Percentiles rank a stretch among this genome's conserved stretches.
These are phyloP conservation scores for Crithidia bombi DNA, from an alignment of 208 protist genomes.

Conservation along the genomic window DNA sequence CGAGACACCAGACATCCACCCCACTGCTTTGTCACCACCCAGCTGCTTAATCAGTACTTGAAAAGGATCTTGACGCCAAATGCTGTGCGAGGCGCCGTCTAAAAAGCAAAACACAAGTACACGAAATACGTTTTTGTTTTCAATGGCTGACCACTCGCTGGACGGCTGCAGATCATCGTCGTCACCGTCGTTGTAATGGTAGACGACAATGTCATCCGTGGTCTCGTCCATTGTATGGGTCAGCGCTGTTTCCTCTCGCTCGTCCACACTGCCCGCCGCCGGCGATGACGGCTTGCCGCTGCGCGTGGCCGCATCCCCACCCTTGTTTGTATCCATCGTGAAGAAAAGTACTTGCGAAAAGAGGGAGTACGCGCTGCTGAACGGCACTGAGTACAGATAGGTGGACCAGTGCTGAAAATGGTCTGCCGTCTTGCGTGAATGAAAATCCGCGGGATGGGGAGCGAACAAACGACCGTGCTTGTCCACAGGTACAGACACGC, in stretches of 20 bases:
- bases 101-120: conserved; percentile 40
- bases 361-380: no score
- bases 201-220: not conserved
- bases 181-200: conserved; percentile 5
- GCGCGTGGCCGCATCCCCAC: not conserved
- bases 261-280: not conserved
- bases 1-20: conserved; percentile 40
- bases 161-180: conserved; percentile 2
- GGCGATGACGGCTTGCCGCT: not conserved
- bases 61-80: conserved; percentile 50
- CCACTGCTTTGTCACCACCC: conserved; percentile 24
- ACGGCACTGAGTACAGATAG: no score
- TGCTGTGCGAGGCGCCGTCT: conserved; percentile 46
- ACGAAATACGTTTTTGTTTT: conserved; percentile 25
- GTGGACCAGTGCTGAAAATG: no score
- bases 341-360: no score
- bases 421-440: no score
- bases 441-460: no score
- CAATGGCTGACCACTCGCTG: conserved; percentile 5
- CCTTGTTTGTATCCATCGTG: not conserved
- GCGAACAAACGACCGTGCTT: no score
- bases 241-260: not conserved
- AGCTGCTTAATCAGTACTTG: conserved; percentile 54
- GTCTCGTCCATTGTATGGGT: not conserved
- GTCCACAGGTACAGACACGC: no score